Evolutionary conservation across 2,329 filamentous ascomycete genomes (phyloP).

Genomic region (Sporothrix brasiliensis): DNA sequence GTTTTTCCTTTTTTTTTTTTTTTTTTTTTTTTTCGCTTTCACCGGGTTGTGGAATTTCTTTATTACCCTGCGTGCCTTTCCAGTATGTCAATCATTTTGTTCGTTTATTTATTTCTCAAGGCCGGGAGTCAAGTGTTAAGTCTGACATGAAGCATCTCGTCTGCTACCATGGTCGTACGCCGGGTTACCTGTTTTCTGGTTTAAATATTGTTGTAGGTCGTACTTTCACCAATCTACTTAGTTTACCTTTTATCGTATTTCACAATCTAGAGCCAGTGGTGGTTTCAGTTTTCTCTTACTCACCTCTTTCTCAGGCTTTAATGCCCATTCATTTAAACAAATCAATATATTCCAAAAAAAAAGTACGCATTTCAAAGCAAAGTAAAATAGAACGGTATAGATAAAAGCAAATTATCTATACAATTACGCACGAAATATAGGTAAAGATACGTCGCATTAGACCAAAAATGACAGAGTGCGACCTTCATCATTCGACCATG

Average conservation of each 20-base stretch:
- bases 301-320: neutral
- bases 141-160: neutral
- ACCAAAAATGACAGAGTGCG: neutral
- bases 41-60: slow-evolving; percentile 2
- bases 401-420: neutral
- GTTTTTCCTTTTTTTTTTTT: neutral
- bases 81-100: neutral
- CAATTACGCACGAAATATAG: neutral
- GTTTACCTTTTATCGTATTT: neutral
- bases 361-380: no score
- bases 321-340: no score
- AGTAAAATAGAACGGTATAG: neutral
- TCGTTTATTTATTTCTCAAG: slow-evolving; percentile 8
- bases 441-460: neutral
- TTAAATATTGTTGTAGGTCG: neutral
- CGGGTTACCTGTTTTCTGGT: neutral
- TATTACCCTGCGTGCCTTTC: slow-evolving; percentile 24
- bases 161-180: neutral
- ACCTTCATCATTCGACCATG: no score
- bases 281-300: neutral
- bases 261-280: neutral
- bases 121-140: neutral
- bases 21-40: neutral
- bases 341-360: neutral
- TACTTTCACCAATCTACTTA: slow-evolving; percentile 17